phyloP scores from a whole-genome alignment of 768 basidiomycete genomes.

The Rhodotorula babjevae region DNA sequence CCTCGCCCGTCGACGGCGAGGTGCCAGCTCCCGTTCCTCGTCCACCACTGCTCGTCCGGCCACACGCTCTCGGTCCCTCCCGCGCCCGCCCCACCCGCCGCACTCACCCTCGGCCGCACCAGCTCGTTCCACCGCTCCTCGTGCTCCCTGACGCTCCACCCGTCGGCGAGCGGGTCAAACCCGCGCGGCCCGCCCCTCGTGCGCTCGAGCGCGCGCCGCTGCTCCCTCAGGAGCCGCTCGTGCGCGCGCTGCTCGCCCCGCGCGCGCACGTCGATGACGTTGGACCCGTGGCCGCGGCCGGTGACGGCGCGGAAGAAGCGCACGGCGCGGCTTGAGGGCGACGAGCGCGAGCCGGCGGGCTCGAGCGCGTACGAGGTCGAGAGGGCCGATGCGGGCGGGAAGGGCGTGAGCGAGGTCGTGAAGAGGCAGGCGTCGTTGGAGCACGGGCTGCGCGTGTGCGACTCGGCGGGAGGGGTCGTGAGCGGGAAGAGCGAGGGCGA shows the following conservation, averaged over 20 bases:
- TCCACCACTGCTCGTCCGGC: slow-evolving; percentile 23
- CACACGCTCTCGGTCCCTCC: slow-evolving; percentile 6
- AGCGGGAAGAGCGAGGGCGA: slow-evolving; percentile 32
- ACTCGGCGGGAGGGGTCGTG: slow-evolving; percentile 27
- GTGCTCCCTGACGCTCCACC: slow-evolving; percentile 4
- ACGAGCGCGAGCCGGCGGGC: background rate
- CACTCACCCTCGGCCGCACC: background rate
- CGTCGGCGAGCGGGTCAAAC: background rate
- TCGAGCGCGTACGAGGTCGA: background rate
- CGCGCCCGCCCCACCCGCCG: background rate
- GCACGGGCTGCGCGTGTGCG: slow-evolving; percentile 31
- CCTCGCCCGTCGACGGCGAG: slow-evolving; percentile 30
- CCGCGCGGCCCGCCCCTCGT: background rate
- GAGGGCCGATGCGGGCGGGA: slow-evolving; percentile 19
- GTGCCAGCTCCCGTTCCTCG: slow-evolving; percentile 29
- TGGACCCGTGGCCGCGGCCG: background rate
- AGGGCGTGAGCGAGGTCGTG: slow-evolving; percentile 34
- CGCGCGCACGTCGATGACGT: background rate
- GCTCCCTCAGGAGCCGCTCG: background rate
- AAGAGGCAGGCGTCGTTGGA: slow-evolving; percentile 38
- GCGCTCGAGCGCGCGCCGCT: no score
- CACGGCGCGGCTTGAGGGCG: background rate
- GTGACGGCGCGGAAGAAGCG: background rate
- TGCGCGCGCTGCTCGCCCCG: background rate
- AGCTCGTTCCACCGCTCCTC: slow-evolving; percentile 10